These are phyloP conservation scores for Fusarium penzigii DNA, from an alignment of 2,329 filamentous ascomycete species.

Conservation along the genomic window DNA sequence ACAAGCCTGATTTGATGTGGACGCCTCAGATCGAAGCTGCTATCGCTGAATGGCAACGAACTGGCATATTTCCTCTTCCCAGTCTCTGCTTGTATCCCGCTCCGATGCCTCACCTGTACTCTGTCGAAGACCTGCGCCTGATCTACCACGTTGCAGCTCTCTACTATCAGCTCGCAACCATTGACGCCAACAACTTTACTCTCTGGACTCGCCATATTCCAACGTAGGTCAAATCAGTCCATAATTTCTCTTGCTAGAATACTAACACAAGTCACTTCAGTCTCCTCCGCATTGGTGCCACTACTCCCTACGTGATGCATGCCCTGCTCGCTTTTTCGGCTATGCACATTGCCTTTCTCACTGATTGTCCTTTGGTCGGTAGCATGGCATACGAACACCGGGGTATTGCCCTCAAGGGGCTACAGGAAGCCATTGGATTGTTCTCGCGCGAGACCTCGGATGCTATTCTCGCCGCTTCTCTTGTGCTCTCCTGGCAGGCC, in stretches of 20 bases:
- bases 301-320: slow-evolving; percentile 89
- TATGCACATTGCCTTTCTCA: slow-evolving; percentile 88
- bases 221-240: slow-evolving; percentile 61
- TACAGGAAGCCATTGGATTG: slow-evolving; percentile 81
- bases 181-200: slow-evolving; percentile 80
- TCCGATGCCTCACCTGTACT: slow-evolving; percentile 71
- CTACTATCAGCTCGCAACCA: slow-evolving; percentile 76
- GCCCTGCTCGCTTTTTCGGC: slow-evolving; percentile 91
- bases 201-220: slow-evolving; percentile 93
- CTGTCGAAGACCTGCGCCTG: slow-evolving; percentile 77
- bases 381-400: slow-evolving; percentile 90
- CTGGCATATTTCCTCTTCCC: slow-evolving; percentile 82
- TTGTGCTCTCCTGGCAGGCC: slow-evolving; percentile 93
- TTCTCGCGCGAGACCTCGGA: slow-evolving; percentile 89
- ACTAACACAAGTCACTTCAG: slow-evolving; percentile 23
- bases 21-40: slow-evolving; percentile 80
- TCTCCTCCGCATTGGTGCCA: slow-evolving; percentile 73
- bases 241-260: background rate
- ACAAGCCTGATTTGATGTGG: slow-evolving; percentile 76
- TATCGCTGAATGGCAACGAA: slow-evolving; percentile 81
- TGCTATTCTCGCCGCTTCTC: slow-evolving; percentile 85
- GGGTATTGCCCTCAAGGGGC: slow-evolving; percentile 79
- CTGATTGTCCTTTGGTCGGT: slow-evolving; percentile 79
- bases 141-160: slow-evolving; percentile 89
- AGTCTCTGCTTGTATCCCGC: slow-evolving; percentile 76